These are phyloP conservation scores for Prunella vulgaris DNA, from an alignment of 257 asterid genomes.

Conservation along the genomic window DNA sequence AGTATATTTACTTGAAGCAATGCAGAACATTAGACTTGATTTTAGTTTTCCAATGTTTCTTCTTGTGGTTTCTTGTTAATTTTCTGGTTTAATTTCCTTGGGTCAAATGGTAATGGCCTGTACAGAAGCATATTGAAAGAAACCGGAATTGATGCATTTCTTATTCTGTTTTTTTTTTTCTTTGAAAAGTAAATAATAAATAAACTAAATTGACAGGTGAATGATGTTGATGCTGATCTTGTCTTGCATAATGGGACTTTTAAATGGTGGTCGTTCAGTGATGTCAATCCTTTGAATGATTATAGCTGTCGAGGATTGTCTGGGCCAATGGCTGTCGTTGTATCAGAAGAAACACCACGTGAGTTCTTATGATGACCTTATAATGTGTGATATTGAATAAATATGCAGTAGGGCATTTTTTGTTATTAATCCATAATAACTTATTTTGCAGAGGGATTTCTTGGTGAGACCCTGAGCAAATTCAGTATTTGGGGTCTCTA, in stretches of 20 bases:
- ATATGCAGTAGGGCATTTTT: neutral
- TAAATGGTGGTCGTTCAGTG: conserved; percentile 96
- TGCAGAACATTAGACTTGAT: neutral
- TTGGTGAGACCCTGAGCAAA: conserved; percentile 98
- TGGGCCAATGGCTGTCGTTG: conserved; percentile 94
- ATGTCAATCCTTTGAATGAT: conserved; percentile 43
- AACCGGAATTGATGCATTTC: neutral
- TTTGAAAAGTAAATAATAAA: neutral
- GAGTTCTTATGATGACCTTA: conserved; percentile 28
- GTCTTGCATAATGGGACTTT: conserved; percentile 54
- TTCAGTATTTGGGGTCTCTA: conserved; percentile 99
- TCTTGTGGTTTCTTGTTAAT: neutral
- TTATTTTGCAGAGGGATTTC: conserved; percentile 74
- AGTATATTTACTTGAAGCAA: neutral
- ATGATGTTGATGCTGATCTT: conserved; percentile 76
- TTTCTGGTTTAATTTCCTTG: neutral
- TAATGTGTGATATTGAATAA: neutral
- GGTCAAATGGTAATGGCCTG: neutral
- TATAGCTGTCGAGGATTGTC: conserved; percentile 62
- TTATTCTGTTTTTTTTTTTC: neutral
- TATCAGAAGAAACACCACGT: conserved; percentile 99
- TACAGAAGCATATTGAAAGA: neutral
- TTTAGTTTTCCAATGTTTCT: neutral
- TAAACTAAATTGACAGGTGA: conserved; percentile 41
- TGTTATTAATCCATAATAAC: conserved; percentile 10